Evolutionary conservation across 768 basidiomycete genomes (phyloP).

Genomic region (Pleurotus giganteus): DNA sequence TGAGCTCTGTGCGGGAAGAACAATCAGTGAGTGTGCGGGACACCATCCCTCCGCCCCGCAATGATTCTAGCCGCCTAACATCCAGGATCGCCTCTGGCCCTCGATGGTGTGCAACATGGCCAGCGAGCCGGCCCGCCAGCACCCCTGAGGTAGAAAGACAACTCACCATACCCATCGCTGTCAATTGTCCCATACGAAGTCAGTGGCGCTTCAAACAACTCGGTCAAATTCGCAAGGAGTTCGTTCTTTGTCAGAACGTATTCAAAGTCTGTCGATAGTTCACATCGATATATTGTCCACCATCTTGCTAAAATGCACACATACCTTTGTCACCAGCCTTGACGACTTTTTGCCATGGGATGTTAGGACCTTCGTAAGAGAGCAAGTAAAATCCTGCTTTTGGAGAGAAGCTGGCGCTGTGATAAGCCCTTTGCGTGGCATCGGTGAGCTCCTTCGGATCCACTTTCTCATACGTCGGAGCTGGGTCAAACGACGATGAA

Average conservation of each 20-base stretch:
- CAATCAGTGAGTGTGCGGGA: constrained; percentile 17
- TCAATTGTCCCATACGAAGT: constrained; percentile 69
- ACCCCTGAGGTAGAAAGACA: constrained; percentile 2
- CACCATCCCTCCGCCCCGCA: too few relatives aligned
- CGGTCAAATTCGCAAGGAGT: constrained; percentile 57
- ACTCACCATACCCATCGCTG: constrained; percentile 78
- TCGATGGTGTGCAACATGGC: neutral
- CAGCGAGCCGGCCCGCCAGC: neutral
- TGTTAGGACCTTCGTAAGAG: constrained; percentile 73
- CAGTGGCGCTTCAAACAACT: constrained; percentile 69
- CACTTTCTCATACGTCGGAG: constrained; percentile 42
- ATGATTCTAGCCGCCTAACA: constrained; percentile 2
- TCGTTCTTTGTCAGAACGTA: constrained; percentile 73
- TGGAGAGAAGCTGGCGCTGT: constrained; percentile 78
- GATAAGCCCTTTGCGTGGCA: constrained; percentile 48
- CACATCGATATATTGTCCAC: neutral
- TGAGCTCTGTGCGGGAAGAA: constrained; percentile 58
- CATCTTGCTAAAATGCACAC: neutral
- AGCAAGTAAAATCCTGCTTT: constrained; percentile 82
- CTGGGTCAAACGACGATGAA: constrained; percentile 32
- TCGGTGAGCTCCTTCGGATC: constrained; percentile 48
- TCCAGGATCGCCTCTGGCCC: constrained; percentile 14
- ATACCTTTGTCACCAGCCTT: constrained; percentile 5
- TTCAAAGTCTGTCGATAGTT: constrained; percentile 46
- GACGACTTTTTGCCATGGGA: constrained; percentile 86